Evolutionary conservation across 2,329 filamentous ascomycete species (phyloP), one percentile per base, ranked within the genome.

Genomic region (Apiospora sp.): DNA sequence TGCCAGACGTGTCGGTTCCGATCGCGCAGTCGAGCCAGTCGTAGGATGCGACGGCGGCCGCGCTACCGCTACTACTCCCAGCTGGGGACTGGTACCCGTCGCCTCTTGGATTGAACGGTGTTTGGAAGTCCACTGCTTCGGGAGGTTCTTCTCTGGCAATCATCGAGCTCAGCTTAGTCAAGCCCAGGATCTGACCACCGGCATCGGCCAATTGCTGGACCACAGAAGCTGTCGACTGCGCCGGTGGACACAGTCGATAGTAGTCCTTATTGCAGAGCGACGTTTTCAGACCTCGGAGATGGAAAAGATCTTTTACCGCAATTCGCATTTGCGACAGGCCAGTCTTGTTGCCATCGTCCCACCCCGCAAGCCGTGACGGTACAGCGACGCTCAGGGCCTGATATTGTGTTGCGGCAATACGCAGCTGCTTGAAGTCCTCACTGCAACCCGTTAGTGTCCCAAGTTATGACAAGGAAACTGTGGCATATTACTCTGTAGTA

Each of bases 11-110:
- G 6, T 58, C 51, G 6, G 51, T 34, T 0, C 51, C 51, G 71
- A 85, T 73, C 2, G 83, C 79, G 34, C 80, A 71, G 43, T 82
- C 79, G 5, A 87, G 71, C 85, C 85, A 87, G 5, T 80, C 75
- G 72, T 87, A 87, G 0, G 80, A 80, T 16, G 81, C 80, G 10
- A 84, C 69, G 1, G 81, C 81, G 12, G 80, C 80, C 0, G 75
- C 84, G 51, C 82, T 82, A 10, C 86, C 86, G 34, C 80, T 78
- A 4, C 82, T 83, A 27, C 80, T 82, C 1, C 82, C 81, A 0
- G 75, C 77, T 0, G 82, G 74, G 0, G 73, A 75, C 44, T 84
- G 80, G 48, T 81, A 82, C 1, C 79, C 78, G 72, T 84, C 83
- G 0, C 78, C 83, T 8, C 83, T 72, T 0, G 83, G 81, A 73